Base-by-base conservation (phyloP, 352 stramenopile genomes). In the Globisporangium nodosum region DNA sequence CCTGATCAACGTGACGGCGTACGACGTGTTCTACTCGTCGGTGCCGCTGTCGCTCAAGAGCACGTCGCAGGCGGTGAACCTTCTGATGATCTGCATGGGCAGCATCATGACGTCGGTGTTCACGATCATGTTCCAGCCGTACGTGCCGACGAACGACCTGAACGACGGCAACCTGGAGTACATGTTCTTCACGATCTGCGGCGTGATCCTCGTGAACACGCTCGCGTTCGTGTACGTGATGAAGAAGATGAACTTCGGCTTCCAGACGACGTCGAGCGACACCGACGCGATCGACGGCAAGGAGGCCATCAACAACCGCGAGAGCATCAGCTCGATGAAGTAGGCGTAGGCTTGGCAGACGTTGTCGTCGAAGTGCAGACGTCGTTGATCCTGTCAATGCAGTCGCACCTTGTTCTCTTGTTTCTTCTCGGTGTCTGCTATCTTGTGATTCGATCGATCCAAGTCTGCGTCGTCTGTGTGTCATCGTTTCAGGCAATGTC, bases 1-100 rank as follows among this genome's bases (percentile, higher is more conserved):
- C 55, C 66, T 95, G 54, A 95, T 95, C 70, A 92, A 95, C 67
- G 81, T 92, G 52, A 92, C 81, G 48, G 83, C 85, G 33, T 95
- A 90, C 73, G 85, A 95, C 64, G 60, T 95, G 57, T 91, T 85
- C 58, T 88, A 90, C 73, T 74, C 66, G 8, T 62, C 55, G 6
- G 79, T 89, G 12, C 76, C 79, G 13, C 61, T 81, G 46, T 72
- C 63, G 16, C 68, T 86, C 56, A 85, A 84, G 69, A 83, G 71
- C 55, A 75, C 63, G 35, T 73, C 71, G 6, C 73, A 85, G 63
- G 70, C 73, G n/a, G 64, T 85, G 24, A 85, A 85, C 64, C 52
- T 88, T 35, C 63, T 83, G 51, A 85, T 88, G 73, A 65, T 58
- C 37, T 81, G 71, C 50, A 80, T 83, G 65, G 75, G 75, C 61